Conservation (phyloP, 768 basidiomycete species). For the Holtermannia corniformis region DNA sequence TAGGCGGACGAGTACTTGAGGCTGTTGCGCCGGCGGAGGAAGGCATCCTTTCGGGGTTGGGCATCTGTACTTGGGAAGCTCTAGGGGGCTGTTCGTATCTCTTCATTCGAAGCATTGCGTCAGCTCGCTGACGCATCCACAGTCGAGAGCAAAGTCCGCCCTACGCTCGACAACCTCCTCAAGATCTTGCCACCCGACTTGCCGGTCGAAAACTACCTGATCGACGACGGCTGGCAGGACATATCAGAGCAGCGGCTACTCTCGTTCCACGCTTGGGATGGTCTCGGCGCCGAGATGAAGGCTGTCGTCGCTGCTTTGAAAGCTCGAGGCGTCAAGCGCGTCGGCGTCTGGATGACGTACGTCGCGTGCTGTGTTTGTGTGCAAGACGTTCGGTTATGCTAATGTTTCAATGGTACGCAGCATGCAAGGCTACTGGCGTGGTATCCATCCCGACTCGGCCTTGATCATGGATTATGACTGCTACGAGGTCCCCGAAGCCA, state of each 20-base stretch:
- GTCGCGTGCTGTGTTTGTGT: neutral
- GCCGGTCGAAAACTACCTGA: constrained; percentile 25
- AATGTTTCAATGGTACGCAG: no score
- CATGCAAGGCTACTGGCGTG: constrained; percentile 27
- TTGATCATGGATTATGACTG: constrained; percentile 17
- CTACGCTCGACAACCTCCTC: constrained; percentile 16
- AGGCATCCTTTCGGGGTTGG: constrained; percentile 14
- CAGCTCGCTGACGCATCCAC: no score
- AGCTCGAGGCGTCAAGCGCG: constrained; percentile 8
- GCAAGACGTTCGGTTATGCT: neutral
- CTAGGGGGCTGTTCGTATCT: constrained; percentile 2
- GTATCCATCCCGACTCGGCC: constrained; percentile 15
- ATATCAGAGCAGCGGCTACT: constrained; percentile 2
- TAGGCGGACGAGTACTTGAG: constrained; percentile 2
- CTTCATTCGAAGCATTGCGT: neutral
- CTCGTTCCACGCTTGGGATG: constrained; percentile 12
- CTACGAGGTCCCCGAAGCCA: constrained; percentile 4
- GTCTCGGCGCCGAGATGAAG: constrained; percentile 11
- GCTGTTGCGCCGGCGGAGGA: neutral
- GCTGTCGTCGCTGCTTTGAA: constrained; percentile 14
- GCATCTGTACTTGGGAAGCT: constrained; percentile 28
- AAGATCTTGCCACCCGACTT: constrained; percentile 9
- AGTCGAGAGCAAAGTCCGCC: constrained; percentile 6
- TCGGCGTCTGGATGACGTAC: constrained; percentile 32
- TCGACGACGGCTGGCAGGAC: constrained; percentile 36